Conservation (phyloP, 2,329 filamentous ascomycete species). For the Talaromyces sp. region DNA sequence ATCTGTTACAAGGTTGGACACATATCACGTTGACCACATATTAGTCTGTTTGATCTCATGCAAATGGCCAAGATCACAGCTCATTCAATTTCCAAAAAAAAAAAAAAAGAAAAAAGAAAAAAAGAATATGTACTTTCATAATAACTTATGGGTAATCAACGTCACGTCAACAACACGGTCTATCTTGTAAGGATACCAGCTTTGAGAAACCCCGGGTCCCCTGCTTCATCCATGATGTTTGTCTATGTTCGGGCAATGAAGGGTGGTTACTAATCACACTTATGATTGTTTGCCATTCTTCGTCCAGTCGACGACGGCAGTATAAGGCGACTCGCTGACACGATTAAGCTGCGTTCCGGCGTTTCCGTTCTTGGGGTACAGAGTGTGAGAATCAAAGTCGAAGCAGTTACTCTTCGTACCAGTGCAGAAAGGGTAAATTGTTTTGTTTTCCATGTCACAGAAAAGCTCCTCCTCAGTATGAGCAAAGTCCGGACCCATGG, state of each 20-base stretch:
- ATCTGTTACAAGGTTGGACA: background rate
- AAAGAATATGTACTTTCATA: background rate
- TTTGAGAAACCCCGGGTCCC: background rate
- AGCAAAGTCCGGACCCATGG: background rate
- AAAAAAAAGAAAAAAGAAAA: background rate
- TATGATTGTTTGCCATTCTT: background rate
- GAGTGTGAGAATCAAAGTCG: conserved; percentile 15
- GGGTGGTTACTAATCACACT: background rate
- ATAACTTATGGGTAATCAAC: no score
- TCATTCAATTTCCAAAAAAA: background rate
- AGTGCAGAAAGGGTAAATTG: background rate
- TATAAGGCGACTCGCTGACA: background rate
- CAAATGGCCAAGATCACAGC: background rate
- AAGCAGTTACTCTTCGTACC: background rate
- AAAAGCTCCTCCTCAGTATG: background rate
- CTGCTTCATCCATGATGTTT: background rate
- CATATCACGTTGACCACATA: background rate
- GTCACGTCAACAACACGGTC: background rate
- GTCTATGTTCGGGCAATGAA: background rate
- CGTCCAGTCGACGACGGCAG: background rate
- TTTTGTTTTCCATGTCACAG: background rate
- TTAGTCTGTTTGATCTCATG: background rate
- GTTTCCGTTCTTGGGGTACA: background rate
- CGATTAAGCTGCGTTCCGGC: conserved; percentile 8
- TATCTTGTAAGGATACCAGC: background rate